These are phyloP conservation scores for Beauveria bassiana DNA, from an alignment of 2,329 filamentous ascomycete genomes.

Conservation along the genomic window DNA sequence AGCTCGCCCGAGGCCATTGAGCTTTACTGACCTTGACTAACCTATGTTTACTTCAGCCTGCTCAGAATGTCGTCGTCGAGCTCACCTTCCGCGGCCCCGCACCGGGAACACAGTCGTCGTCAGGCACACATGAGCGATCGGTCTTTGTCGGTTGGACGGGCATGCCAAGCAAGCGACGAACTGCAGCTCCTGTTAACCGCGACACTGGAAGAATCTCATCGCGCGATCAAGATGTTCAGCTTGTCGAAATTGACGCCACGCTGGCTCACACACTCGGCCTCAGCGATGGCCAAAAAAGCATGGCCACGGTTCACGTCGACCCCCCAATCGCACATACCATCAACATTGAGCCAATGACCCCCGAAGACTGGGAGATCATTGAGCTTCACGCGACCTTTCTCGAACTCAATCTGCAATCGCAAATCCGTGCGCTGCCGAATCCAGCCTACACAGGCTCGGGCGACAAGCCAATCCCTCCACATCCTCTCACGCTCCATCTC, in stretches of 20 bases:
- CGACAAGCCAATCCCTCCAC: constrained; percentile 47
- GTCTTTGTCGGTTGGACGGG: constrained; percentile 94
- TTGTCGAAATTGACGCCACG: constrained; percentile 81
- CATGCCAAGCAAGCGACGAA: constrained; percentile 85
- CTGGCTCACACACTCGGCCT: constrained; percentile 72
- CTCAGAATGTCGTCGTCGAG: constrained; percentile 95
- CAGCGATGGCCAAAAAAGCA: constrained; percentile 72
- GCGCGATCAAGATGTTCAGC: constrained; percentile 66
- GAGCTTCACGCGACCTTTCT: constrained; percentile 94
- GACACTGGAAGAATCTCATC: constrained; percentile 55
- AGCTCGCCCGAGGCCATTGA: neutral
- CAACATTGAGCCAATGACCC: constrained; percentile 91
- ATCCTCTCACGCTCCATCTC: constrained; percentile 84
- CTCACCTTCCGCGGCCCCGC: constrained; percentile 59
- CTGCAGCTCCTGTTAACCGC: constrained; percentile 63
- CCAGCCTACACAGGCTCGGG: constrained; percentile 54
- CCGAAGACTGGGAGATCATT: constrained; percentile 98
- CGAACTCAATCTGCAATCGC: constrained; percentile 84
- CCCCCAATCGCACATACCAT: constrained; percentile 88
- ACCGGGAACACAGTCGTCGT: constrained; percentile 36
- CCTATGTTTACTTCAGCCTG: constrained; percentile 50
- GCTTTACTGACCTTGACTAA: neutral
- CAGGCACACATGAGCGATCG: constrained; percentile 51
- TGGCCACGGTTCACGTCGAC: constrained; percentile 69
- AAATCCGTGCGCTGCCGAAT: constrained; percentile 90